phyloP scores from a whole-genome alignment of 371 early-diverging fungal genomes.

The Parasitella parasitica region DNA sequence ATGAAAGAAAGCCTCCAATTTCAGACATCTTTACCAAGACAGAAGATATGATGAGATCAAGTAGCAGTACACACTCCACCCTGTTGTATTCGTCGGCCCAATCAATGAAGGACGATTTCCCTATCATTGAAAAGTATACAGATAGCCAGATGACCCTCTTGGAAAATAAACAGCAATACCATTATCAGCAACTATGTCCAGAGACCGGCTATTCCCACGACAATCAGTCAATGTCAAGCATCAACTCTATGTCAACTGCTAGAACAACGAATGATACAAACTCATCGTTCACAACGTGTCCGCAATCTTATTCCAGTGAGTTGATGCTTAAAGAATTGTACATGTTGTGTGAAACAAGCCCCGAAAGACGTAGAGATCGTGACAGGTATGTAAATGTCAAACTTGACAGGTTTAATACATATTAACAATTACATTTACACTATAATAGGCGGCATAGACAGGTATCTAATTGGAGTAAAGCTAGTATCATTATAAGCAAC shows the following conservation, averaged over 20 bases:
- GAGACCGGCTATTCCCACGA: conserved; percentile 2
- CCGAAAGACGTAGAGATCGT: conserved; percentile 17
- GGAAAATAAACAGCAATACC: neutral
- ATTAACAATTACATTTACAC: neutral
- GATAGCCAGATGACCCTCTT: conserved; percentile 16
- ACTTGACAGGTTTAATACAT: neutral
- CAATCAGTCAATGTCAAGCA: neutral
- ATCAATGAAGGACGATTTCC: neutral
- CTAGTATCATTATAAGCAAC: neutral
- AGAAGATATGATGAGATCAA: neutral
- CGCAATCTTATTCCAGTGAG: conserved; percentile 4
- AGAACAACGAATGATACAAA: neutral
- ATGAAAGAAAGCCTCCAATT: neutral
- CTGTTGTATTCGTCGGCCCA: neutral
- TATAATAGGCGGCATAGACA: conserved; percentile 33
- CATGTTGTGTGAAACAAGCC: conserved; percentile 12
- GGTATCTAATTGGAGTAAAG: conserved; percentile 9
- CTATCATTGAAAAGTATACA: conserved; percentile 5
- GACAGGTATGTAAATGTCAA: conserved; percentile 5
- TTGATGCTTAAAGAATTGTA: conserved; percentile 12
- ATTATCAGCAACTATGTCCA: neutral
- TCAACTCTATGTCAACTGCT: neutral
- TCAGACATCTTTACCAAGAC: neutral
- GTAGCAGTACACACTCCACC: neutral
- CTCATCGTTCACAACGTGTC: neutral